phyloP scores from a whole-genome alignment of 331 rosid species.

The Stylosanthes scabra region DNA sequence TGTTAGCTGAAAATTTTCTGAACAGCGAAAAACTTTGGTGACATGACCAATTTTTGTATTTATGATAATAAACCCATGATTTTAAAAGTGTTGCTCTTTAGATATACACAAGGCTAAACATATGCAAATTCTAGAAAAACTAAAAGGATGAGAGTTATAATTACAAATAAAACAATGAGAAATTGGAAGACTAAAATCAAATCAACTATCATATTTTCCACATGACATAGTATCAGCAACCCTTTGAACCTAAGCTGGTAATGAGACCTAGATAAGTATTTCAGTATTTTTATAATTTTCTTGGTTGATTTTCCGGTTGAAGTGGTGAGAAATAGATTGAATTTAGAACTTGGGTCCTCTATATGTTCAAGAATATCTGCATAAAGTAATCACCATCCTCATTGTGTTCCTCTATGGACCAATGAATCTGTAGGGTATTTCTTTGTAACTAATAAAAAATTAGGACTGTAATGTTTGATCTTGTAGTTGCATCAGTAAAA shows the following conservation, averaged over 20 bases:
- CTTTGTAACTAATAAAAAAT: neutral
- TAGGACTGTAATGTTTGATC: neutral
- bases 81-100: neutral
- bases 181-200: neutral
- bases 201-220: neutral
- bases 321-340: conserved; percentile 11
- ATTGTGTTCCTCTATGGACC: neutral
- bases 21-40: conserved; percentile 12
- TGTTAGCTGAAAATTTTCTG: conserved; percentile 25
- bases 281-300: too few relatives aligned
- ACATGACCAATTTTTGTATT: conserved; percentile 23
- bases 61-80: conserved; percentile 2
- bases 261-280: too few relatives aligned
- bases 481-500: neutral
- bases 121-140: neutral
- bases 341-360: too few relatives aligned
- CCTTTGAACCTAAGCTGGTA: too few relatives aligned
- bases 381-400: conserved; percentile 3
- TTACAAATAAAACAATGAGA: neutral
- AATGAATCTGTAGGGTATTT: conserved; percentile 1
- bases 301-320: too few relatives aligned
- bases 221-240: neutral
- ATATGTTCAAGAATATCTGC: conserved; percentile 6
- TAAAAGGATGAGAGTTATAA: neutral
- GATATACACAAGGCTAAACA: neutral